A percentile compares a stretch with the other conserved stretches of the same genome.
Evolutionary conservation across 305 asterid genomes (phyloP).

Genomic region (Rubia balearica): DNA sequence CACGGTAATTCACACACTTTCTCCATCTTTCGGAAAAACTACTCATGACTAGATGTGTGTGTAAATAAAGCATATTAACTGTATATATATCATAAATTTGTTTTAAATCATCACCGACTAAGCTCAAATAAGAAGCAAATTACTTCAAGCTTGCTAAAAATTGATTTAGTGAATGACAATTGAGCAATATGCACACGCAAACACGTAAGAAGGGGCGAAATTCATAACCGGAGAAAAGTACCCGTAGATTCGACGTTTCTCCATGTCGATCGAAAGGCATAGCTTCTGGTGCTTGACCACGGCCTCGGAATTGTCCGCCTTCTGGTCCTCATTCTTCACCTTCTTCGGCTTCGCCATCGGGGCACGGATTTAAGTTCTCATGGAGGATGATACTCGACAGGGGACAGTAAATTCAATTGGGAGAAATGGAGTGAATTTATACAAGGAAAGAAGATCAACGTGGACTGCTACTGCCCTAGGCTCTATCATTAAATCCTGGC

Average conservation of each 20-base stretch:
- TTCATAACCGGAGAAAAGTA: slow-evolving; percentile 16
- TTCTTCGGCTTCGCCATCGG: slow-evolving; percentile 89
- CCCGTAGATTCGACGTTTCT: slow-evolving; percentile 85
- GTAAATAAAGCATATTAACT: no score
- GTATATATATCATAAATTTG: not conserved
- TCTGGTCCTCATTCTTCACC: slow-evolving; percentile 83
- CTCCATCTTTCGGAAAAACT: not conserved
- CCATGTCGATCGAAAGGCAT: slow-evolving; percentile 85
- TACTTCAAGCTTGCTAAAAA: not conserved
- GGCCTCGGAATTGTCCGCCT: slow-evolving; percentile 77
- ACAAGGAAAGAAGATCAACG: slow-evolving; percentile 26
- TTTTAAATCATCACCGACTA: not conserved
- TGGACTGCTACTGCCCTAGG: slow-evolving; percentile 34
- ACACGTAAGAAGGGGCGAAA: not conserved
- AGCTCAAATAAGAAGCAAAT: not conserved
- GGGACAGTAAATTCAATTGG: not conserved
- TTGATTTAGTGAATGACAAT: not conserved
- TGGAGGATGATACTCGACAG: not conserved
- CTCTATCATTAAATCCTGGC: slow-evolving; percentile 18
- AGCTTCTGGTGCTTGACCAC: slow-evolving; percentile 96
- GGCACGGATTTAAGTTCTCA: not conserved
- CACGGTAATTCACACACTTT: not conserved
- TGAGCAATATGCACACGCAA: not conserved
- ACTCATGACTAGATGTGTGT: not conserved
- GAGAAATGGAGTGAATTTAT: slow-evolving; percentile 23